A percentile compares a stretch with the other conserved stretches of the same genome.
These are phyloP conservation scores for Inga laurina DNA, from an alignment of 306 rosid species.

Conservation along the genomic window DNA sequence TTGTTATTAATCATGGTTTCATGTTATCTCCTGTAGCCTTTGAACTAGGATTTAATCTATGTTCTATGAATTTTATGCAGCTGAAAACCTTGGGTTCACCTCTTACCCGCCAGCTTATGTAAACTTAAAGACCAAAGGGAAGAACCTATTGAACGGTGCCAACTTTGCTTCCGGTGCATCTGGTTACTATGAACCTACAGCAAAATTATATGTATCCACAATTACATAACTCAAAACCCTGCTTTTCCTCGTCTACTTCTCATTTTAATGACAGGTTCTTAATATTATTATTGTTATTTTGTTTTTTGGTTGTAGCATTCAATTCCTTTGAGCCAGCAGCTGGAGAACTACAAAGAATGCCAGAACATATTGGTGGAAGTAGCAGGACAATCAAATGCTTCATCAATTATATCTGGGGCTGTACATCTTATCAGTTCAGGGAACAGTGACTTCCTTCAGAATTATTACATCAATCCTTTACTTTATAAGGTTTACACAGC, in stretches of 20 bases:
- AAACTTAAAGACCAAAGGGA: conserved; percentile 41
- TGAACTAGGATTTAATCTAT: neutral
- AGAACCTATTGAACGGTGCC: conserved; percentile 42
- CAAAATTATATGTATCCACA: conserved; percentile 68
- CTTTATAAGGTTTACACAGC: conserved; percentile 43
- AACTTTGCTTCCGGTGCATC: conserved; percentile 74
- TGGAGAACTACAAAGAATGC: conserved; percentile 62
- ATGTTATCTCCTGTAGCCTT: neutral
- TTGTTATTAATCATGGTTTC: neutral
- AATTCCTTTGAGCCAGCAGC: conserved; percentile 55
- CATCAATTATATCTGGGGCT: conserved; percentile 57
- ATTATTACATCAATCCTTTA: conserved; percentile 67
- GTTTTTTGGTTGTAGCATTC: conserved; percentile 45
- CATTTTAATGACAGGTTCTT: neutral
- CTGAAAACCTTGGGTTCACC: conserved; percentile 55
- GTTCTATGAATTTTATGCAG: conserved; percentile 21
- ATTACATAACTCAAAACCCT: neutral
- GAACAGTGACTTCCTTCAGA: conserved; percentile 66
- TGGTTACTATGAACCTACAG: conserved; percentile 58
- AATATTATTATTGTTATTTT: neutral
- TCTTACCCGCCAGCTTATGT: conserved; percentile 53
- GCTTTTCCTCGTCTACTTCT: neutral
- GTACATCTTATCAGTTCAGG: conserved; percentile 57
- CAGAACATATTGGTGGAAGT: conserved; percentile 46
- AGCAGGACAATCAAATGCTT: conserved; percentile 50